Evolutionary conservation across 768 basidiomycete species (phyloP).

Genomic region (Holtermanniella nyarrowii): DNA sequence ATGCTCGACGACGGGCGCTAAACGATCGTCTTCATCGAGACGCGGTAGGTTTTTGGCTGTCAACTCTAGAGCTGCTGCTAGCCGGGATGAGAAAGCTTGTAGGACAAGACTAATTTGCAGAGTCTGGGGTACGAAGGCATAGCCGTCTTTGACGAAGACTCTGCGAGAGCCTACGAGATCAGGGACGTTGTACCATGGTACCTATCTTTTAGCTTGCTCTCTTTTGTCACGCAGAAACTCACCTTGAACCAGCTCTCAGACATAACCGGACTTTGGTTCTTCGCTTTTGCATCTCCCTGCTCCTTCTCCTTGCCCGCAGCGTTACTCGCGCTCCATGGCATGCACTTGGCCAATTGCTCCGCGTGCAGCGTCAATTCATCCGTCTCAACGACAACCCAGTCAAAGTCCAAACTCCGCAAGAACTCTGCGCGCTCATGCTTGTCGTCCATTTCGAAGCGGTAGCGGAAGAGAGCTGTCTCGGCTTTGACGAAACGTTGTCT

Average conservation of each 20-base stretch:
- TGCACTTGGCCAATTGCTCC: conserved; percentile 49
- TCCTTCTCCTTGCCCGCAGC: conserved; percentile 44
- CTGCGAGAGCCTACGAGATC: conserved; percentile 75
- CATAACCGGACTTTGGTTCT: too few relatives aligned
- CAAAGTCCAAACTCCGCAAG: conserved; percentile 46
- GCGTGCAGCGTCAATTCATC: conserved; percentile 50
- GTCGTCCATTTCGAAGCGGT: conserved; percentile 64
- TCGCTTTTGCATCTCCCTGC: too few relatives aligned
- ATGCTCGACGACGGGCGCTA: conserved; percentile 79
- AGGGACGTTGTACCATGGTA: conserved; percentile 91
- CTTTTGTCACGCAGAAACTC: conserved; percentile 3
- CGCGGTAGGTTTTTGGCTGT: conserved; percentile 80
- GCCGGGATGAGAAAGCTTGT: conserved; percentile 65
- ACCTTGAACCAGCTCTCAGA: conserved; percentile 80
- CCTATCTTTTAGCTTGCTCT: too few relatives aligned
- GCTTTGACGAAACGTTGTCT: conserved; percentile 78
- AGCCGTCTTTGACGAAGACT: conserved; percentile 66
- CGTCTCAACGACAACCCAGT: conserved; percentile 48
- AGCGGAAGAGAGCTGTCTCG: conserved; percentile 69
- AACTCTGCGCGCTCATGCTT: conserved; percentile 55
- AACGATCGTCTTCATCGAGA: conserved; percentile 84
- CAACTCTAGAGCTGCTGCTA: conserved; percentile 71
- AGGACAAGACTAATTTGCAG: conserved; percentile 77
- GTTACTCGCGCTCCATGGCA: conserved; percentile 41
- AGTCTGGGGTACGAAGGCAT: conserved; percentile 73